phyloP scores from a whole-genome alignment of 2,329 filamentous ascomycete species.

The Massarina eburnea region DNA sequence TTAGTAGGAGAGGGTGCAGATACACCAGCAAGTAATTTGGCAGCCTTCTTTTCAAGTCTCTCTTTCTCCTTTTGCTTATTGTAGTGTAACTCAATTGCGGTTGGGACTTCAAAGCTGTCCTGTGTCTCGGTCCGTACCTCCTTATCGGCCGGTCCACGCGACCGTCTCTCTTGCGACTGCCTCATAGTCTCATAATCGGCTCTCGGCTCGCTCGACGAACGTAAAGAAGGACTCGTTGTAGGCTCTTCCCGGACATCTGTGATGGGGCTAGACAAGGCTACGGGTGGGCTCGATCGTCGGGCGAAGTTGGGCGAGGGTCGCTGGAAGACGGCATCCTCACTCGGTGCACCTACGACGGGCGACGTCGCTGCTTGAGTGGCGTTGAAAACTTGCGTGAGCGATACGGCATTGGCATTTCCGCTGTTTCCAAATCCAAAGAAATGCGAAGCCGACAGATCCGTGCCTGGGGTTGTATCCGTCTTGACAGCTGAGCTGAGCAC shows the following conservation, averaged over 20 bases:
- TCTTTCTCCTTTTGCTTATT: constrained; percentile 24
- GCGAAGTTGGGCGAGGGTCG: constrained; percentile 50
- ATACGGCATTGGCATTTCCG: constrained; percentile 36
- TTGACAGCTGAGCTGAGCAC: constrained; percentile 42
- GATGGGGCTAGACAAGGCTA: constrained; percentile 43
- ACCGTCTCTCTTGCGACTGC: constrained; percentile 47
- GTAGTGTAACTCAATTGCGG: constrained; percentile 17
- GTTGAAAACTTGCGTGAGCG: constrained; percentile 50
- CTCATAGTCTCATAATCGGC: constrained; percentile 48
- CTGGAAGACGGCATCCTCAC: constrained; percentile 48
- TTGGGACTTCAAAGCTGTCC: constrained; percentile 35
- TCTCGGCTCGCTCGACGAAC: constrained; percentile 45
- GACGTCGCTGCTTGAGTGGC: constrained; percentile 51
- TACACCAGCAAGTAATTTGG: constrained; percentile 27
- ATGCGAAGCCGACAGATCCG: constrained; percentile 36
- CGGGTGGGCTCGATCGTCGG: constrained; percentile 42
- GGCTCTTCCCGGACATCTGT: constrained; percentile 26
- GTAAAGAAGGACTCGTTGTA: constrained; percentile 22
- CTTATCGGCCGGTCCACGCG: constrained; percentile 19
- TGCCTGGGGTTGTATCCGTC: constrained; percentile 47
- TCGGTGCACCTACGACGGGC: constrained; percentile 38
- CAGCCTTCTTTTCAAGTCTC: constrained; percentile 23
- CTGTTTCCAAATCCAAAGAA: constrained; percentile 39
- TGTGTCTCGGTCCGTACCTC: constrained; percentile 14
- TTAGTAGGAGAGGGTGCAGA: constrained; percentile 26